Conservation (phyloP, 2,329 filamentous ascomycete species). For the Nakataea oryzae region DNA sequence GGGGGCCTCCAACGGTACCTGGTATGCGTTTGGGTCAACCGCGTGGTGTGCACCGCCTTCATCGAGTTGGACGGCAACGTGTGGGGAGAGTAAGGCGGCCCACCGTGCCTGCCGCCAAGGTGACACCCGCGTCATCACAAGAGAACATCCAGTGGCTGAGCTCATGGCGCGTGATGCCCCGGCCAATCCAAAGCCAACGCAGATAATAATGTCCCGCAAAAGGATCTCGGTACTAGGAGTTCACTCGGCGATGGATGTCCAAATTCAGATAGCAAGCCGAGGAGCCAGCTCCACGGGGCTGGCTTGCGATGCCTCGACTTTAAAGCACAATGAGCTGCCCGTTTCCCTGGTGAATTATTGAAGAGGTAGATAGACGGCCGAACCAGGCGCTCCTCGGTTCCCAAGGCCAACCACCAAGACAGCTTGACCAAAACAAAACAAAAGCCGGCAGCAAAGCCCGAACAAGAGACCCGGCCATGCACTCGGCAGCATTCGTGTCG, state of each 20-base stretch:
- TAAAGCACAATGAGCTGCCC: neutral
- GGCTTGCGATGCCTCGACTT: neutral
- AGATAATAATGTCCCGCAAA: neutral
- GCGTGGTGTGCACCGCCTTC: neutral
- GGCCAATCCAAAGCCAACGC: neutral
- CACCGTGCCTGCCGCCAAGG: too few species aligned
- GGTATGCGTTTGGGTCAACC: neutral
- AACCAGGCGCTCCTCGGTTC: too few species aligned
- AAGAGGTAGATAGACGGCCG: neutral
- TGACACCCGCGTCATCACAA: neutral
- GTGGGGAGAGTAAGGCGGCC: too few species aligned
- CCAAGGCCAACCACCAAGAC: neutral
- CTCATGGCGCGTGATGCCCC: too few species aligned
- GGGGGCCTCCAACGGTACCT: too few species aligned
- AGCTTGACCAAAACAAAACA: neutral
- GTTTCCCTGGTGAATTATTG: neutral
- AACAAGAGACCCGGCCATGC: neutral
- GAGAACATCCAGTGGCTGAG: neutral
- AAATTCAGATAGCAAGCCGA: too few species aligned
- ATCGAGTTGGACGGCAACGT: neutral
- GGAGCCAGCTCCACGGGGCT: too few species aligned
- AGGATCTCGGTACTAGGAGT: too few species aligned
- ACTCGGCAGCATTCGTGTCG: neutral
- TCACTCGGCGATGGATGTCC: too few species aligned
- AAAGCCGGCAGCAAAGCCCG: too few species aligned